Evolutionary conservation across 2,329 filamentous ascomycete species (phyloP), one percentile per base, ranked within the genome.

Genomic region (Cladophialophora exuberans): DNA sequence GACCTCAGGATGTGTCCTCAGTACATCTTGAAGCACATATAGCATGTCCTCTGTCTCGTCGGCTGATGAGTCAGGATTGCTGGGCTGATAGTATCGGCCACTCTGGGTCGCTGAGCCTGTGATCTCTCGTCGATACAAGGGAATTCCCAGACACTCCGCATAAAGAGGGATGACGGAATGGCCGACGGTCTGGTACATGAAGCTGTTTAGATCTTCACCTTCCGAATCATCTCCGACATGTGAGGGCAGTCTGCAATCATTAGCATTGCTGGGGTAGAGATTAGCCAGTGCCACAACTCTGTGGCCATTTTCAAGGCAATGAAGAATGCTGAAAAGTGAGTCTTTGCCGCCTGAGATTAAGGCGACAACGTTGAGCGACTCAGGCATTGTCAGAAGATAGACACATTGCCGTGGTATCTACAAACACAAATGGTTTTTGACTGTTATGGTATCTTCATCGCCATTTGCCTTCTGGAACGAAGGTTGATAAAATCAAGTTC

Each of bases 101-200:
- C 83, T 84, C 65, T 90, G 84, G 18, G 88, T 79, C 1, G 90
- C 88, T 4, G 74, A 76, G 35, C 93, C 94, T 1, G 72, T 69
- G 63, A 97, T 97, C 49, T 84, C 77, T 64, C 86, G 83, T 17
- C 94, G 86, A 72, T 94, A 97, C 1, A 99, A 79, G 20, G 93
- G 93, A 28, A 97, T 79, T 0, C 81, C 84, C 1, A 96, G 85
- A 28, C 90, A 91, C 43, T 82, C 72, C 57, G 86, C 85, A 69
- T 97, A 97, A 13, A 96, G 80, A 2, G 92, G 90, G 54, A 97
- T 87, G 15, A 97, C 78, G 54, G 84, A 81, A 72, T 97, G 90
- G 10, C 94, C 94, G 57, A 97, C 89, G 2, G 94, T 99, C 77
- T 99, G 94, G 78, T 97, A 99, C 94, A 99, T 99, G 84, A 94